Percentiles rank a stretch among this genome's conserved stretches.
These are phyloP conservation scores for Ophiosphaerella herpotricha DNA, from an alignment of 2,329 filamentous ascomycete genomes.

Conservation along the genomic window DNA sequence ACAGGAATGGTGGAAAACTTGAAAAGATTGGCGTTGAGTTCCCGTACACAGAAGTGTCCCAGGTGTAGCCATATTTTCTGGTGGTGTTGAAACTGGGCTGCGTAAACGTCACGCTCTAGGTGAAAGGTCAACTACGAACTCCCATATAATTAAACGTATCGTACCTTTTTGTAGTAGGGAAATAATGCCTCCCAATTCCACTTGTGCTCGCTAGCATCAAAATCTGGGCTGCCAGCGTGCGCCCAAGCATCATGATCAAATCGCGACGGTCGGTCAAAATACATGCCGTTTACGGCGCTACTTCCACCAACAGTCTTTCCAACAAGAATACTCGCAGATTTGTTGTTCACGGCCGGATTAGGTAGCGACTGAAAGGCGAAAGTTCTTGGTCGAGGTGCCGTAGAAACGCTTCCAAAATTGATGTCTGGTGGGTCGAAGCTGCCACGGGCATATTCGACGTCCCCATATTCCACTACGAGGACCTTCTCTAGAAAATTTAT, in stretches of 20 bases:
- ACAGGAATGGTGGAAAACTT: constrained; percentile 9
- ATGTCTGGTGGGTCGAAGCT: neutral
- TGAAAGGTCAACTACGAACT: neutral
- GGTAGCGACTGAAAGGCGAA: constrained; percentile 9
- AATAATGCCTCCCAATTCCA: constrained; percentile 21
- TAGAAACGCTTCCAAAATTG: neutral
- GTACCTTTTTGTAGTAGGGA: constrained; percentile 17
- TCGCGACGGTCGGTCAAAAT: constrained; percentile 6
- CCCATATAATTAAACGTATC: neutral
- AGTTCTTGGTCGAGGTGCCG: neutral
- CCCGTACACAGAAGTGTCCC: constrained; percentile 8
- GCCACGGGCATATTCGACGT: neutral
- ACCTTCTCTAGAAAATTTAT: neutral
- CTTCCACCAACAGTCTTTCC: constrained; percentile 16
- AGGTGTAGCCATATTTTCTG: constrained; percentile 8
- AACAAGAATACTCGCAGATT: neutral
- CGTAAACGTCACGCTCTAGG: constrained; percentile 11
- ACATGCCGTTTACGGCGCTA: constrained; percentile 13
- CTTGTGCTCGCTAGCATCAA: neutral
- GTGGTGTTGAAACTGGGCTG: neutral
- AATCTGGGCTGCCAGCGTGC: constrained; percentile 5
- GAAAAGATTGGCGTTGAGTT: constrained; percentile 6
- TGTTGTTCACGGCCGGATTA: constrained; percentile 2
- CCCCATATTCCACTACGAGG: constrained; percentile 13
- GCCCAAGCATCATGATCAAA: constrained; percentile 16